Evolutionary conservation across 345 rosid genomes (phyloP).

Genomic region (Eutrema yunnanense): DNA sequence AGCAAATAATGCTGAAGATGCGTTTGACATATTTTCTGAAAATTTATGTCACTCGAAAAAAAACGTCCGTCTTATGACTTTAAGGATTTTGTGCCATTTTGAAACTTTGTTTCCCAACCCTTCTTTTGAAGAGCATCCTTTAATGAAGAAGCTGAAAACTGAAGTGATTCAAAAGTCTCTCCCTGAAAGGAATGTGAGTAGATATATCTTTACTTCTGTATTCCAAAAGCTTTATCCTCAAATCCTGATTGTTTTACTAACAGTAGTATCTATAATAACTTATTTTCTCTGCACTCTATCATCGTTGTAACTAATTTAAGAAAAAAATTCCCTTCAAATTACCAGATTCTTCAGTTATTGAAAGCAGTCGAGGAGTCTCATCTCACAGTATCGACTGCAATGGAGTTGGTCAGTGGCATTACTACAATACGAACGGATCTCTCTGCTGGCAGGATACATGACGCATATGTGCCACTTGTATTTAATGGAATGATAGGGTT

Average conservation of each 20-base stretch:
- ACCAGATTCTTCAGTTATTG: constrained; percentile 64
- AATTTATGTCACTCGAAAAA: constrained; percentile 60
- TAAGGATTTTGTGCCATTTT: constrained; percentile 64
- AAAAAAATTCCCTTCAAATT: neutral
- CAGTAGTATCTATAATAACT: neutral
- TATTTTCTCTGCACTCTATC: too few relatives aligned
- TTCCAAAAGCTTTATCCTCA: neutral
- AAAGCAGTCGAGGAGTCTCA: constrained; percentile 43
- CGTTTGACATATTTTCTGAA: constrained; percentile 44
- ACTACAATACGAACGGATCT: constrained; percentile 46
- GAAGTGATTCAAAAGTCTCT: constrained; percentile 32
- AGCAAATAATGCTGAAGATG: constrained; percentile 36
- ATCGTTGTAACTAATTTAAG: too few relatives aligned
- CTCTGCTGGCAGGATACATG: constrained; percentile 51
- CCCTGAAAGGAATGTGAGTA: constrained; percentile 42
- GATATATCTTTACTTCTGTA: neutral
- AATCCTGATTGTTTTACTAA: neutral
- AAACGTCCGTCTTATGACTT: constrained; percentile 58
- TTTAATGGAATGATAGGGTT: constrained; percentile 70
- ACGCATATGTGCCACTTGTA: constrained; percentile 42
- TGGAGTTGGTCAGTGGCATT: constrained; percentile 39
- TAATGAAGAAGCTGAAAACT: constrained; percentile 38
- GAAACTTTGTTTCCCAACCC: constrained; percentile 28
- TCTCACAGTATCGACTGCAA: constrained; percentile 28
- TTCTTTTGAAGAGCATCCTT: constrained; percentile 31